Base-by-base conservation (phyloP, 2,329 filamentous ascomycete species). In the Pseudopithomyces chartarum region DNA sequence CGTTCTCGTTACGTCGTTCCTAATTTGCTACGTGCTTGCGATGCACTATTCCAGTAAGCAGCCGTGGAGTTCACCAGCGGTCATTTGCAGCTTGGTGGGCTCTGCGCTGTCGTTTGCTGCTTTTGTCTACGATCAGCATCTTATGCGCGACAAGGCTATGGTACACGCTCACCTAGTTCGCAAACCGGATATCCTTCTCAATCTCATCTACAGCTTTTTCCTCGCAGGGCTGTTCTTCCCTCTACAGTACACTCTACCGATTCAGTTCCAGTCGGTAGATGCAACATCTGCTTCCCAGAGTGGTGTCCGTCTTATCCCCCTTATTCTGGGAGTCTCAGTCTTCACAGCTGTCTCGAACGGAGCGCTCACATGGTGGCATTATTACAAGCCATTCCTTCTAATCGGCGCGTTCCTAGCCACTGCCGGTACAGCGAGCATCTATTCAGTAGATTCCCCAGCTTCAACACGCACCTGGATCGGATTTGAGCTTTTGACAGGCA, bases 61-160 rank as follows among this genome's bases (percentile, higher is more conserved):
- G 23, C 38, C 66, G 7, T 87, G 84, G 83, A 65, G 71, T 43
- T 76, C 72, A 3, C 75, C 73, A 0, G 66, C 73, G 0, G 75
- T 78, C 19, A 82, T 86, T 47, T 75, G 74, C 0, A 71, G 81
- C 4, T 84, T 83, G 63, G 73, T 81, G 17, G 64, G 82, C 1
- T 80, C 79, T n/a, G 80, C 72, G 1, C 67, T 82, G 0, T 62
- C 80, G 0, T 70, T 80, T 36, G 66, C 81, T 32, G 59, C 71
- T 6, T 85, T 85, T 58, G 59, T 67, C 20, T 46, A 57, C 32
- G 65, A 72, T 33, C 67, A 76, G 51, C 66, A 63, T 48, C 42
- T 49, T 26, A 68, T 70, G 66, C 60, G 65, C 2, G 56, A 62
- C 29, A 61, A 66, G 50, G 68, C 71, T 0, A 73, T 73, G 64